Evolutionary conservation across 805 yeast species (phyloP), one percentile per base, ranked within the genome.

Genomic region (Zygosaccharomyces kombuchaensis): DNA sequence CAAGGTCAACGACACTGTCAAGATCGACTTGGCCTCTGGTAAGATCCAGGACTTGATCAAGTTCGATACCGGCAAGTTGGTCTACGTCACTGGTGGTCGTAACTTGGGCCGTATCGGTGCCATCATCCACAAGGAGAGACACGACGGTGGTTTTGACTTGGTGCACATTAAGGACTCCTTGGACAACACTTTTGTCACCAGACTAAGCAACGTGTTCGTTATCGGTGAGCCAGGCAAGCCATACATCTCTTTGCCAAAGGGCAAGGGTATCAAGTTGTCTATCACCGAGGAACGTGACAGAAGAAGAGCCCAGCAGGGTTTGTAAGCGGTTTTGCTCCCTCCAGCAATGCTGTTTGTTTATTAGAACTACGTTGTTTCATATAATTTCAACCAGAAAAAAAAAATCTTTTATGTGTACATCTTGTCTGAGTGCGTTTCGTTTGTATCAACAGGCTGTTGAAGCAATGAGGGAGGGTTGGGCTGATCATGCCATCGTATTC

Each of bases 211-310:
- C 84, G 95, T 89, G 62, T 88, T 89, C 76, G 84, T 89, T 69
- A 83, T 89, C 68, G 96, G 96, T 76, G 96, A 89, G 78, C 89
- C 89, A 67, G 84, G 87, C 76, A 88, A 87, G 79, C 96, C 96
- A 70, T 81, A 80, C 81, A 80, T 89, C 70, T 87, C 96, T 54
- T 80, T 89, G 75, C 96, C 97, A 79, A 89, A 88, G 91, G 97
- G 96, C 79, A 89, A 89, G 84, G 97, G 97, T 85, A 85, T 89
- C 76, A 89, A 89, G 82, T 82, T 89, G 71, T 72, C 91, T 67
- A 89, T 89, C 72, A 79, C 96, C 70, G 96, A 89, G 80, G 96
- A 89, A 83, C 88, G 96, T 78, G 96, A 89, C 87, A 82, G 90
- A 82, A 90, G 95, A 78, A 86, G 96, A 78, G 89, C 91, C 69